A percentile compares a stretch with the other conserved stretches of the same genome.
Conservation (phyloP, 768 basidiomycete species). For the Psilocybe azurescens region DNA sequence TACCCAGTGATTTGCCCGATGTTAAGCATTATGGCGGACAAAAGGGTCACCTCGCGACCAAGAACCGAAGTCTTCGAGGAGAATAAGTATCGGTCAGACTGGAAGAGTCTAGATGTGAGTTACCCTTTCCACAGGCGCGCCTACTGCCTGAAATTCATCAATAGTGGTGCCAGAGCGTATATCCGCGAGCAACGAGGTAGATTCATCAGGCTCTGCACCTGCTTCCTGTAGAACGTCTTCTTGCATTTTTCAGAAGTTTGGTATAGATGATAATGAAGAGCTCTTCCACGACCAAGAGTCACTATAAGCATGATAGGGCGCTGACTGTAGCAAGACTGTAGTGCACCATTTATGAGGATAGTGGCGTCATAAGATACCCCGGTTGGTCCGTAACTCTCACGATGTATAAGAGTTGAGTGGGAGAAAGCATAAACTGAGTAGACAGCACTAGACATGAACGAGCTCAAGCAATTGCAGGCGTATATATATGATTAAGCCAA, state of each 20-base stretch:
- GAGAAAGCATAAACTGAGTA: neutral
- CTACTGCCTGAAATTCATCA: constrained; percentile 2
- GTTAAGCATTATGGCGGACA: constrained; percentile 42
- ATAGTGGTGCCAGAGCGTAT: neutral
- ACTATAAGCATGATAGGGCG: neutral
- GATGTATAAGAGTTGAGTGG: neutral
- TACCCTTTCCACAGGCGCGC: constrained; percentile 35
- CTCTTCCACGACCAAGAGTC: neutral
- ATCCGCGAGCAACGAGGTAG: constrained; percentile 1
- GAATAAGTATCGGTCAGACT: neutral
- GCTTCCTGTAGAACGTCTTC: neutral
- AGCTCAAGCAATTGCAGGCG: neutral
- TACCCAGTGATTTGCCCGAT: constrained; percentile 41
- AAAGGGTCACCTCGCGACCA: constrained; percentile 37
- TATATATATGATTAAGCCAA: too few relatives aligned
- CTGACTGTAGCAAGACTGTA: neutral
- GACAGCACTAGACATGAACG: neutral
- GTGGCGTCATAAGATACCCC: constrained; percentile 16
- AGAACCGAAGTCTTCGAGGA: constrained; percentile 31
- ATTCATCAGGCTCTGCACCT: neutral
- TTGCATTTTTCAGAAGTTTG: neutral
- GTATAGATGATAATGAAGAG: neutral
- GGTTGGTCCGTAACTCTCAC: neutral
- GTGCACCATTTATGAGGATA: constrained; percentile 8
- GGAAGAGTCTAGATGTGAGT: neutral